phyloP scores from a whole-genome alignment of 176 grass and related monocot genomes.

The Aegilops speltoides region DNA sequence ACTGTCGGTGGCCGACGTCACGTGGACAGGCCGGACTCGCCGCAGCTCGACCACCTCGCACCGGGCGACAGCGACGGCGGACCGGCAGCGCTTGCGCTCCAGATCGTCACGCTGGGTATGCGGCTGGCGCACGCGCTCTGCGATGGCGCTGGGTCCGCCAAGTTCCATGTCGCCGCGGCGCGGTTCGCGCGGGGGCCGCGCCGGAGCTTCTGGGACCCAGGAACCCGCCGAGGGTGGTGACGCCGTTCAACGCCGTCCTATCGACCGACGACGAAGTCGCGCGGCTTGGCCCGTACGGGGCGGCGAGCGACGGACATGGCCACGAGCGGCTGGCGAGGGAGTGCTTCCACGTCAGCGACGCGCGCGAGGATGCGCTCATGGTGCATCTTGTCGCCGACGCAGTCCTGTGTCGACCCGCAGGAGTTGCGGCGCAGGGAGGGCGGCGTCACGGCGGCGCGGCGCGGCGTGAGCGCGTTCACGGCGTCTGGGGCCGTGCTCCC shows the following conservation, averaged over 20 bases:
- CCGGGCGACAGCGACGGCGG: constrained; percentile 15
- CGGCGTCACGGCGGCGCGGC: constrained; percentile 39
- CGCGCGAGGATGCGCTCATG: constrained; percentile 44
- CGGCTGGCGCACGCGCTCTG: constrained; percentile 62
- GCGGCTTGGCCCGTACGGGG: constrained; percentile 25
- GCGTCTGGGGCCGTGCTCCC: constrained; percentile 60
- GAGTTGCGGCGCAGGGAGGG: constrained; percentile 42
- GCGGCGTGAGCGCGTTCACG: constrained; percentile 62
- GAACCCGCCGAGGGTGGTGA: constrained; percentile 28
- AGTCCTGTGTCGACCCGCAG: constrained; percentile 79
- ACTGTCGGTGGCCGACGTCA: too few relatives aligned
- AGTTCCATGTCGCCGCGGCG: constrained; percentile 52
- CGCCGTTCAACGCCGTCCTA: constrained; percentile 37
- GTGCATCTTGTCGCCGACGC: constrained; percentile 29
- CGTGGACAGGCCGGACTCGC: constrained; percentile 24
- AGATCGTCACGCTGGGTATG: constrained; percentile 70
- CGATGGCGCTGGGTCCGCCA: constrained; percentile 66
- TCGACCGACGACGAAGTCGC: constrained; percentile 32
- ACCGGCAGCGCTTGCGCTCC: constrained; percentile 36
- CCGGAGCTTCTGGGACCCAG: constrained; percentile 45
- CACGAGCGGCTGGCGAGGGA: constrained; percentile 26
- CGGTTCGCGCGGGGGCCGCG: constrained; percentile 29
- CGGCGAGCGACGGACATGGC: neutral
- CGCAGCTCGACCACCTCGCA: constrained; percentile 41
- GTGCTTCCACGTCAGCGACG: constrained; percentile 67